phyloP scores from a whole-genome alignment of 2,329 filamentous ascomycete genomes.

The Emmonsia crescens region DNA sequence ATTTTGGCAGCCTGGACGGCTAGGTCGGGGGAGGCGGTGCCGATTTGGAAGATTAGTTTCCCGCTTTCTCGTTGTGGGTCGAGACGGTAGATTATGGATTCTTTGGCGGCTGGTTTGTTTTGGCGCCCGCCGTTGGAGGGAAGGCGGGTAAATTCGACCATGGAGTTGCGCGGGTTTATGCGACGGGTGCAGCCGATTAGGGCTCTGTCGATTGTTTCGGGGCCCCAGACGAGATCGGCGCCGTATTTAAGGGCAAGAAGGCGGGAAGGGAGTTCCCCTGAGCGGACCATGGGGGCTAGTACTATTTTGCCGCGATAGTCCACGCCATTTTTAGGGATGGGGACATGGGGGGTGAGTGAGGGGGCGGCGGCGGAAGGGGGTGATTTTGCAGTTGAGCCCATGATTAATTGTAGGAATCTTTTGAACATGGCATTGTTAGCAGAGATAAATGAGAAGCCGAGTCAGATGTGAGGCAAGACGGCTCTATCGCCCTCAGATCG shows the following conservation, averaged over 20 bases:
- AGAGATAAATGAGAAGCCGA: not conserved
- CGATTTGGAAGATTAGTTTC: constrained; percentile 81
- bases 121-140: constrained; percentile 54
- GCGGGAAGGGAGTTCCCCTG: constrained; percentile 86
- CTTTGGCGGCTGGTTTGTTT: constrained; percentile 26
- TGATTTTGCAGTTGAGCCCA: constrained; percentile 34
- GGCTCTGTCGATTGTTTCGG: constrained; percentile 85
- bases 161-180: constrained; percentile 63
- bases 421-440: constrained; percentile 30
- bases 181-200: constrained; percentile 77
- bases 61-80: constrained; percentile 66
- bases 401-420: constrained; percentile 39
- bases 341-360: constrained; percentile 46
- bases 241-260: constrained; percentile 87
- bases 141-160: constrained; percentile 72
- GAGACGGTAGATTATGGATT: constrained; percentile 71
- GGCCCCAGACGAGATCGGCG: constrained; percentile 94
- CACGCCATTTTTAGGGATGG: constrained; percentile 77
- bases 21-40: constrained; percentile 69
- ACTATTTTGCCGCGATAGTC: constrained; percentile 92
- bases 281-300: constrained; percentile 94
- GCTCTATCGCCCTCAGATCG: not conserved
- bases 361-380: not conserved
- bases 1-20: constrained; percentile 77
- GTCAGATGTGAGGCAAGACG: not conserved